Evolutionary conservation across 306 rosid genomes (phyloP).

Genomic region (Begonia fuchsioides): DNA sequence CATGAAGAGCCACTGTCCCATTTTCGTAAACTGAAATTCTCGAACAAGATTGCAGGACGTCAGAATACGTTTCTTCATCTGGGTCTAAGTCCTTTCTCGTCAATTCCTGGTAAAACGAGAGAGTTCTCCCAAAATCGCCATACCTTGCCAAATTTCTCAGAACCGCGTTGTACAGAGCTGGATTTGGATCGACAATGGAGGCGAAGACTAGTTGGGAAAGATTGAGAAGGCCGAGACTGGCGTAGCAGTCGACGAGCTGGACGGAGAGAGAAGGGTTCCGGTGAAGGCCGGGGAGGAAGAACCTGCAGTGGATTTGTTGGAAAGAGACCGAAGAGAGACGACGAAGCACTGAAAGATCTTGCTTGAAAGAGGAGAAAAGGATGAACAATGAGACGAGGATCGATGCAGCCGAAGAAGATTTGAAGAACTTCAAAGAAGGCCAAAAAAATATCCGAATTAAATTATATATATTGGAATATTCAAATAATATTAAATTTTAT

Average conservation of each 20-base stretch:
- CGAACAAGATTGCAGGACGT: conserved; percentile 33
- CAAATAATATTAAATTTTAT: too few relatives aligned
- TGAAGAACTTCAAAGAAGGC: too few relatives aligned
- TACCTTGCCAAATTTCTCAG: conserved; percentile 23
- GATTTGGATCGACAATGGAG: conserved; percentile 25
- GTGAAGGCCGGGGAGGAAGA: conserved; percentile 55
- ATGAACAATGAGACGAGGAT: conserved; percentile 20
- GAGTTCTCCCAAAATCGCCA: conserved; percentile 26
- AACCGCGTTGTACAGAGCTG: conserved; percentile 21
- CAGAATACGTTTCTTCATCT: conserved; percentile 30
- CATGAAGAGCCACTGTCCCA: conserved; percentile 37
- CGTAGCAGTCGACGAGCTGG: conserved; percentile 41
- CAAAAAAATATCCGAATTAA: too few relatives aligned
- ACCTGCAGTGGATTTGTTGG: conserved; percentile 51
- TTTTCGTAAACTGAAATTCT: conserved; percentile 12
- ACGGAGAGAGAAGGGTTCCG: conserved; percentile 45
- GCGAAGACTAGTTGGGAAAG: conserved; percentile 29
- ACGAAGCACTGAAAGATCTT: conserved; percentile 23
- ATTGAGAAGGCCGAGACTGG: conserved; percentile 31
- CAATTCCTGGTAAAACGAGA: conserved; percentile 38
- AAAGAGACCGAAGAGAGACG: conserved; percentile 39
- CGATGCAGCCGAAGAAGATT: conserved; percentile 9
- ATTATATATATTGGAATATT: too few relatives aligned
- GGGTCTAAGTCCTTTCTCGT: conserved; percentile 26
- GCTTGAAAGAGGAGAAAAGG: conserved; percentile 29